A percentile compares a stretch with the other conserved stretches of the same genome.
Conservation (phyloP, 768 basidiomycete genomes). For the Pulveroboletus frians region DNA sequence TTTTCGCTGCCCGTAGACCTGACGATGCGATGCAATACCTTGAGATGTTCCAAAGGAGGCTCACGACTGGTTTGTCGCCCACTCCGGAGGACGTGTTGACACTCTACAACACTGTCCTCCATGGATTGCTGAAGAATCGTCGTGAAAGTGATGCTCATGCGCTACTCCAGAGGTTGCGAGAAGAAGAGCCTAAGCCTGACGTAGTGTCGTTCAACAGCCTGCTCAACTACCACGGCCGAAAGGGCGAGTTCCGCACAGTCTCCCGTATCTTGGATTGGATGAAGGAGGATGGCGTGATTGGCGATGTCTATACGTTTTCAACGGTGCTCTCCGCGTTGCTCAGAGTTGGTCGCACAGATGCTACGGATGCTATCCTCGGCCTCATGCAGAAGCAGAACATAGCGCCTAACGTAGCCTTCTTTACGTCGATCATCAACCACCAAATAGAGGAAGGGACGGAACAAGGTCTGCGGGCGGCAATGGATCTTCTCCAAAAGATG, state of each 20-base stretch:
- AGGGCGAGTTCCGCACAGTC: slow-evolving; percentile 58
- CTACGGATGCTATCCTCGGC: slow-evolving; percentile 54
- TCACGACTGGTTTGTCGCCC: slow-evolving; percentile 16
- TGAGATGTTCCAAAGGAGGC: slow-evolving; percentile 39
- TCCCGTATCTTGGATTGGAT: slow-evolving; percentile 56
- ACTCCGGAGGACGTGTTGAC: slow-evolving; percentile 32
- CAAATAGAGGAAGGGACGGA: slow-evolving; percentile 56
- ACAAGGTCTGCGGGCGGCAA: slow-evolving; percentile 52
- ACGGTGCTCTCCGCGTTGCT: slow-evolving; percentile 78
- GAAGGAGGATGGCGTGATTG: slow-evolving; percentile 45
- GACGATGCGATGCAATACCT: slow-evolving; percentile 52
- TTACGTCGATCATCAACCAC: slow-evolving; percentile 74
- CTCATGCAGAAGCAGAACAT: slow-evolving; percentile 77
- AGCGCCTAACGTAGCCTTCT: slow-evolving; percentile 68
- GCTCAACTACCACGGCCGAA: slow-evolving; percentile 60
- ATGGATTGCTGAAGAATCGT: slow-evolving; percentile 52
- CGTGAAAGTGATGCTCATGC: slow-evolving; percentile 37
- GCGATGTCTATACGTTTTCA: slow-evolving; percentile 85
- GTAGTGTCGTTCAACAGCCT: slow-evolving; percentile 79
- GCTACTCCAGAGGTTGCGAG: slow-evolving; percentile 43
- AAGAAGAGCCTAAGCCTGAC: slow-evolving; percentile 57
- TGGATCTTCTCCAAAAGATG: slow-evolving; percentile 73
- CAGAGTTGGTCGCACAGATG: slow-evolving; percentile 60
- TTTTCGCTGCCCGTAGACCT: slow-evolving; percentile 47
- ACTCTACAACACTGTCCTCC: slow-evolving; percentile 73